A percentile compares a stretch with the other conserved stretches of the same genome.
Conservation (phyloP, 352 stramenopile genomes). For the Pythium inflatum region DNA sequence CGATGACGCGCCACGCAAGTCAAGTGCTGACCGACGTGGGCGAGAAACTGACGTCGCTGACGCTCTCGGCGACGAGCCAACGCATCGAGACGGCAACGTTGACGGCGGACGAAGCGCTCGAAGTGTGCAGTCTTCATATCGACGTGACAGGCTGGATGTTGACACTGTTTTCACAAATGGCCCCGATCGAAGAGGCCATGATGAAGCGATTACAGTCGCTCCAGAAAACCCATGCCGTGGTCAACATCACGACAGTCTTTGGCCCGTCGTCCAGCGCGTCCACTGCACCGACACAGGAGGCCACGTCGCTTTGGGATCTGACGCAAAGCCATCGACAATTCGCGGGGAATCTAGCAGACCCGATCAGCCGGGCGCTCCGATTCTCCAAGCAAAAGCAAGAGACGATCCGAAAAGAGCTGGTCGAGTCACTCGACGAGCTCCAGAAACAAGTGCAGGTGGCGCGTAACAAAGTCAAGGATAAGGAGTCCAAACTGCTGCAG, state of each 20-base stretch:
- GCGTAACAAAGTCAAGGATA: slow-evolving; percentile 31
- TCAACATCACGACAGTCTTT: slow-evolving; percentile 24
- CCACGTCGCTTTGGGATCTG: slow-evolving; percentile 33
- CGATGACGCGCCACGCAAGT: slow-evolving; percentile 27
- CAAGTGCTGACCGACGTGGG: slow-evolving; percentile 5
- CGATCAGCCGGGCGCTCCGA: slow-evolving; percentile 56
- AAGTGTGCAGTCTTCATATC: slow-evolving; percentile 27
- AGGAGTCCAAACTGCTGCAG: slow-evolving; percentile 25
- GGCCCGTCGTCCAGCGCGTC: not conserved
- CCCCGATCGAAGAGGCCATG: slow-evolving; percentile 41
- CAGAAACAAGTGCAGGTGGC: slow-evolving; percentile 28
- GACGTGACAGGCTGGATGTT: slow-evolving; percentile 52
- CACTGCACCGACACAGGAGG: not conserved
- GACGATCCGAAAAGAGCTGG: slow-evolving; percentile 47
- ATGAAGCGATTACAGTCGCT: slow-evolving; percentile 43
- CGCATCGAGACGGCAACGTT: not conserved
- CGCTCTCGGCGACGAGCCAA: not conserved
- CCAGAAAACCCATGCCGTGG: slow-evolving; percentile 27
- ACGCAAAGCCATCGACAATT: slow-evolving; percentile 44
- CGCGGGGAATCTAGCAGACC: slow-evolving; percentile 48
- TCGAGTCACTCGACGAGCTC: slow-evolving; percentile 43
- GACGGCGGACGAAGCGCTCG: slow-evolving; percentile 5
- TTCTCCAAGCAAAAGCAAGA: slow-evolving; percentile 56
- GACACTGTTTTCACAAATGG: slow-evolving; percentile 42
- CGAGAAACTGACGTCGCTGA: not conserved